Conservation (phyloP, 2,329 filamentous ascomycete genomes). For the Pseudogymnoascus sp. region DNA sequence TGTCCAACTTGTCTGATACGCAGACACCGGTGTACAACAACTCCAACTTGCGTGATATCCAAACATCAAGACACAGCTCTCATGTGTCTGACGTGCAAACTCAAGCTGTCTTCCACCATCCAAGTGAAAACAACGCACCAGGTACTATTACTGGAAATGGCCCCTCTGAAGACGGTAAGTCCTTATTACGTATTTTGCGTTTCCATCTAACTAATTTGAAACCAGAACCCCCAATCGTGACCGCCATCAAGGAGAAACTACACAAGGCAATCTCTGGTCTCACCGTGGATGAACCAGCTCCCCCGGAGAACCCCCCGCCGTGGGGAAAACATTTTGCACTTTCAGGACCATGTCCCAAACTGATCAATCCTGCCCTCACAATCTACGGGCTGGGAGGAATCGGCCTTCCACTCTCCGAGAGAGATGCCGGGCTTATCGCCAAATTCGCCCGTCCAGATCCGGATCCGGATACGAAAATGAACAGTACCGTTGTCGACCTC, state of each 20-base stretch:
- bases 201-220: neutral
- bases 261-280: neutral
- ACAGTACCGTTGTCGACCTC: constrained; percentile 35
- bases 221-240: neutral
- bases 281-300: neutral
- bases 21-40: neutral
- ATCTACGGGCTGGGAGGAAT: constrained; percentile 12
- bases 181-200: neutral
- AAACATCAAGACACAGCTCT: neutral
- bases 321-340: neutral
- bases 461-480: constrained; percentile 30
- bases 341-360: neutral
- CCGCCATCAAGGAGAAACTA: neutral
- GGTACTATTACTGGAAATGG: neutral
- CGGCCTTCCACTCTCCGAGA: constrained; percentile 22
- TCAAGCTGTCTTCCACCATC: neutral
- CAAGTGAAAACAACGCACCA: neutral
- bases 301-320: neutral
- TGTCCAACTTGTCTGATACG: neutral
- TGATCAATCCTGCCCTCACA: neutral
- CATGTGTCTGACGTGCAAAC: neutral
- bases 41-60: neutral
- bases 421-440: constrained; percentile 20
- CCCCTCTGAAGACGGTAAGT: neutral
- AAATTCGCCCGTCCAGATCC: constrained; percentile 26